These are phyloP conservation scores for Didymosphaeria variabile DNA, from an alignment of 2,329 filamentous ascomycete genomes.

Conservation along the genomic window DNA sequence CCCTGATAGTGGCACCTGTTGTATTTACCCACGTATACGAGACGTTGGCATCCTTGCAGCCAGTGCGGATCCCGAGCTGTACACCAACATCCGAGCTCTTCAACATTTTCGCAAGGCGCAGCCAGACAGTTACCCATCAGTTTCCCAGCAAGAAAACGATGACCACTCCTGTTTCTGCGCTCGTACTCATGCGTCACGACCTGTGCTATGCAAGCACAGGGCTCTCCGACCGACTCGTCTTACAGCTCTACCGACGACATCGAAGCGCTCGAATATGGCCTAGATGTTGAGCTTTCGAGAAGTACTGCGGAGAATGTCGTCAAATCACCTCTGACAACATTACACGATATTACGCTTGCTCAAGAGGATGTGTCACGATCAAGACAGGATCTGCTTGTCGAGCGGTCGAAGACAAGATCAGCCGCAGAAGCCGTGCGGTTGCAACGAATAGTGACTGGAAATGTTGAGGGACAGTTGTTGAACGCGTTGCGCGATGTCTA, in stretches of 20 bases:
- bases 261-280: background rate
- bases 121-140: background rate
- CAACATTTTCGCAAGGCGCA: background rate
- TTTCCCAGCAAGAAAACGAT: background rate
- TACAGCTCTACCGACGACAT: conserved; percentile 2
- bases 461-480: conserved; percentile 27
- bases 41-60: background rate
- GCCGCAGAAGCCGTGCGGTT: conserved; percentile 14
- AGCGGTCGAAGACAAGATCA: conserved; percentile 21
- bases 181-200: background rate
- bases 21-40: conserved; percentile 16
- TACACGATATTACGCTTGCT: conserved; percentile 8
- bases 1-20: background rate
- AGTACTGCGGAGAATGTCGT: background rate
- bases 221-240: background rate
- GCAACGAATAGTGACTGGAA: conserved; percentile 19
- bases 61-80: background rate
- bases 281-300: background rate
- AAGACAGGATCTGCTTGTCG: conserved; percentile 20
- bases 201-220: conserved; percentile 13
- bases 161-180: background rate
- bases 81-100: background rate
- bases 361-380: conserved; percentile 17
- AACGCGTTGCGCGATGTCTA: conserved; percentile 18
- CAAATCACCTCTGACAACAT: background rate